A percentile compares a stretch with the other conserved stretches of the same genome.
Evolutionary conservation across 768 basidiomycete species (phyloP).

Genomic region (Gelatoporia subvermispora): DNA sequence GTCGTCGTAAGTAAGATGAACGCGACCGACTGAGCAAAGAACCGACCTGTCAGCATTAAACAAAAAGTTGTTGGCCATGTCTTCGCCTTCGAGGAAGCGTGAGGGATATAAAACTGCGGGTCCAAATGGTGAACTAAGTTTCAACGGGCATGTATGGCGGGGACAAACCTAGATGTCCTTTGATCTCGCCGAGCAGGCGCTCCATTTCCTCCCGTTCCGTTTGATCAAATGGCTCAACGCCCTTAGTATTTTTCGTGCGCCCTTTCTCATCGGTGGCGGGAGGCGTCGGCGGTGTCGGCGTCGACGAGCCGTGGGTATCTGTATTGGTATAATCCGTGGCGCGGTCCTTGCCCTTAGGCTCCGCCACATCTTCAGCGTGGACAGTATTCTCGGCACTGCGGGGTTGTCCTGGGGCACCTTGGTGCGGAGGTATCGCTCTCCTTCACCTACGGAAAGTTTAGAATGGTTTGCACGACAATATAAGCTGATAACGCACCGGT

Average conservation of each 20-base stretch:
- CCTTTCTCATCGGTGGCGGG: slow-evolving; percentile 23
- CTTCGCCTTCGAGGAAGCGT: slow-evolving; percentile 90
- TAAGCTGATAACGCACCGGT: no score
- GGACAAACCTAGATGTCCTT: slow-evolving; percentile 76
- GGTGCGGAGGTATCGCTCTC: slow-evolving; percentile 38
- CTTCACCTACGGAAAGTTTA: no score
- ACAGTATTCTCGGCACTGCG: slow-evolving; percentile 12
- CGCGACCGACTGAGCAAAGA: not conserved
- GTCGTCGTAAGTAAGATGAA: slow-evolving; percentile 6
- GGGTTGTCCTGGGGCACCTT: slow-evolving; percentile 25
- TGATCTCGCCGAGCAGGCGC: slow-evolving; percentile 62
- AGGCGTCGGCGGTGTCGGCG: slow-evolving; percentile 9
- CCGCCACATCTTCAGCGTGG: slow-evolving; percentile 13
- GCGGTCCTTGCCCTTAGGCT: slow-evolving; percentile 14
- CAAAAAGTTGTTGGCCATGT: slow-evolving; percentile 86
- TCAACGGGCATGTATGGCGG: not conserved
- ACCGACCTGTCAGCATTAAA: slow-evolving; percentile 81
- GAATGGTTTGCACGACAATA: no score
- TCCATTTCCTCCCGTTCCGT: slow-evolving; percentile 92
- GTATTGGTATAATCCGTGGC: slow-evolving; percentile 6
- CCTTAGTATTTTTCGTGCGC: slow-evolving; percentile 33
- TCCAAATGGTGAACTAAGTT: not conserved
- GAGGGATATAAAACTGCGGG: slow-evolving; percentile 78
- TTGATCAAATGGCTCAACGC: slow-evolving; percentile 70
- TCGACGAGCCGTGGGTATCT: slow-evolving; percentile 18